These are phyloP conservation scores for Phytomonas serpens DNA, from an alignment of 208 protist genomes.

Conservation along the genomic window DNA sequence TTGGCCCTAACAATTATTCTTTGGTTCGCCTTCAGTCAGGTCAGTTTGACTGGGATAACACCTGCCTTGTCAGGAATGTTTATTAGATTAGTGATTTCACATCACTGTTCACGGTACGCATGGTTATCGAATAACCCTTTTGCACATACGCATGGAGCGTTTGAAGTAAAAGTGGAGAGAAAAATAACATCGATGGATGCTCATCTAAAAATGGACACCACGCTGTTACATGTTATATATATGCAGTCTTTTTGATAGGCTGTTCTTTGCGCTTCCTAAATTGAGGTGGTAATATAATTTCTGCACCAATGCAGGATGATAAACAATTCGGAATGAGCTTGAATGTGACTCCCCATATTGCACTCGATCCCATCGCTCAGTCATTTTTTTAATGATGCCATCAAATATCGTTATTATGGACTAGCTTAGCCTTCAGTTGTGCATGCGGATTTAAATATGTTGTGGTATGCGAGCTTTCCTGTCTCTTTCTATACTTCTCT, in stretches of 20 bases:
- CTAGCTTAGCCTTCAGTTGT: background rate
- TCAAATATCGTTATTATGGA: background rate
- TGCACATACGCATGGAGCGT: background rate
- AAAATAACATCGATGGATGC: background rate
- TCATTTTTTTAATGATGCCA: background rate
- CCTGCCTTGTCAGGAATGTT: background rate
- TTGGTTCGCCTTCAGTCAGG: background rate
- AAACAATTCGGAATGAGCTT: background rate
- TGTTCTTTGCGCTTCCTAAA: background rate
- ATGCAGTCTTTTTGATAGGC: background rate
- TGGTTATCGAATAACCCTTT: background rate
- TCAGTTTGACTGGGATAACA: background rate
- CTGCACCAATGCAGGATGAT: background rate
- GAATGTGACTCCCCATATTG: background rate
- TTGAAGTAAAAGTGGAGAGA: background rate
- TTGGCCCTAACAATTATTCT: background rate
- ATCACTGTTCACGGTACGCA: background rate
- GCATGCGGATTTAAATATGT: background rate
- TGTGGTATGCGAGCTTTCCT: background rate
- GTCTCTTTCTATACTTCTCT: background rate
- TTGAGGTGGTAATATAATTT: background rate
- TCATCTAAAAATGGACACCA: background rate
- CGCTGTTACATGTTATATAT: background rate
- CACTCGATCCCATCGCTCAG: background rate
- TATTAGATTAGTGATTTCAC: background rate